A percentile compares a stretch with the other conserved stretches of the same genome.
These are phyloP conservation scores for Leccinum pachyderme DNA, from an alignment of 1,284 basidiomycete species.

Conservation along the genomic window DNA sequence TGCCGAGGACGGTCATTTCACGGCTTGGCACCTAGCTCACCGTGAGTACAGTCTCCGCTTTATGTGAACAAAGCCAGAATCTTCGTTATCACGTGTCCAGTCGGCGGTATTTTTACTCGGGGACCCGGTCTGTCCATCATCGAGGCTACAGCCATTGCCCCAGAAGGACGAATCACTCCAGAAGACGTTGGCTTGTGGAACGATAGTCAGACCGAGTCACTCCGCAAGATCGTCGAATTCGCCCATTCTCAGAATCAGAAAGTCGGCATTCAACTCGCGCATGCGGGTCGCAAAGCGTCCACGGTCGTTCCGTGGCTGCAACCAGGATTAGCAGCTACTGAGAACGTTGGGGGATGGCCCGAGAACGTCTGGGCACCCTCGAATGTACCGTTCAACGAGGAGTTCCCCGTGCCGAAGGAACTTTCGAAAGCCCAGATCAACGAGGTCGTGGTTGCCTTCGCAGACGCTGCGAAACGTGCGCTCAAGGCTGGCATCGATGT, in stretches of 20 bases:
- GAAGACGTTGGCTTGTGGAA: slow-evolving; percentile 69
- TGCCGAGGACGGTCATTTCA: slow-evolving; percentile 51
- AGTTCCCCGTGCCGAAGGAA: slow-evolving; percentile 54
- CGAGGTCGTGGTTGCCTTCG: slow-evolving; percentile 59
- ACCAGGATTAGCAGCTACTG: slow-evolving; percentile 37
- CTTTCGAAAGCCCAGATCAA: slow-evolving; percentile 55
- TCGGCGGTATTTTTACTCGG: slow-evolving; percentile 47
- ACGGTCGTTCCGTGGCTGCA: slow-evolving; percentile 57
- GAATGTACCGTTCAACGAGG: slow-evolving; percentile 49
- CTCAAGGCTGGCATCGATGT: slow-evolving; percentile 62
- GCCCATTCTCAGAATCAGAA: slow-evolving; percentile 69
- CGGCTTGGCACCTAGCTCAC: slow-evolving; percentile 54
- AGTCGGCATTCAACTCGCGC: slow-evolving; percentile 79
- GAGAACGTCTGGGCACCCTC: slow-evolving; percentile 61
- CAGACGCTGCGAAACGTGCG: slow-evolving; percentile 52
- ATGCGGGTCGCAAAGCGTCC: slow-evolving; percentile 76
- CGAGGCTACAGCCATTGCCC: slow-evolving; percentile 60
- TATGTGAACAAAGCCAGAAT: neutral
- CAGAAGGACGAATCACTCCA: slow-evolving; percentile 56
- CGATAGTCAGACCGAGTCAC: slow-evolving; percentile 67
- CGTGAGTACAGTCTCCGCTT: slow-evolving; percentile 28
- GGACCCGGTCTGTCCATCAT: slow-evolving; percentile 54
- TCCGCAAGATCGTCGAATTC: slow-evolving; percentile 73
- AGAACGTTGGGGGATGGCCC: slow-evolving; percentile 68
- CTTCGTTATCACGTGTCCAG: slow-evolving; percentile 21